Percentiles rank a stretch among this genome's conserved stretches.
Conservation (phyloP, 768 basidiomycete genomes). For the Rhizopogon rudus region DNA sequence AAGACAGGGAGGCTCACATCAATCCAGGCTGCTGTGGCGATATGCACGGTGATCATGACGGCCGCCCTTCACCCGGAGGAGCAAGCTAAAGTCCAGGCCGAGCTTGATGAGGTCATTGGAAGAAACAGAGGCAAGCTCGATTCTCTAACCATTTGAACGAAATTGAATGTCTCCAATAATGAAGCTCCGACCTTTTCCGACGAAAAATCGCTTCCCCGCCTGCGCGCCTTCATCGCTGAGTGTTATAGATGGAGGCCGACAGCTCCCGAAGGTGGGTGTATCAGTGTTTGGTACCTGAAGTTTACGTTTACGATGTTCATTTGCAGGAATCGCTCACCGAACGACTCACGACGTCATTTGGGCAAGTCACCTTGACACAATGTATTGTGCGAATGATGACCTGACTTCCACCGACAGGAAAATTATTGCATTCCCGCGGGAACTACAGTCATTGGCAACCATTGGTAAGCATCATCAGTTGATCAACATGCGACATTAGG, state of each 20-base stretch:
- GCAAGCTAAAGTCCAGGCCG: conserved; percentile 44
- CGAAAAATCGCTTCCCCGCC: conserved; percentile 20
- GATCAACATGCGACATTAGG: no score
- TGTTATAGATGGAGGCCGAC: conserved; percentile 30
- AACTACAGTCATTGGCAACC: conserved; percentile 11
- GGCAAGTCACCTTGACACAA: neutral
- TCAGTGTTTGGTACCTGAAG: neutral
- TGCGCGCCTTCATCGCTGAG: conserved; percentile 31
- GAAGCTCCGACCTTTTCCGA: conserved; percentile 33
- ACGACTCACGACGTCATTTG: conserved; percentile 14
- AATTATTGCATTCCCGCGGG: conserved; percentile 16
- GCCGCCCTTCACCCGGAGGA: conserved; percentile 45
- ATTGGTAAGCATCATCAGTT: conserved; percentile 6
- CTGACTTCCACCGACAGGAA: neutral
- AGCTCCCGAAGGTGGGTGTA: conserved; percentile 13
- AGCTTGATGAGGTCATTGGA: conserved; percentile 47
- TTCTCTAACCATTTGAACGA: neutral
- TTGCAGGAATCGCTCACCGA: conserved; percentile 8
- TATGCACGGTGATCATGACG: conserved; percentile 43
- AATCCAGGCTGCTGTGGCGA: conserved; percentile 40
- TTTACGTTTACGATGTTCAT: neutral
- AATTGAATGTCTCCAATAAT: neutral
- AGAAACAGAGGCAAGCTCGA: conserved; percentile 10
- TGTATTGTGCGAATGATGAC: neutral
- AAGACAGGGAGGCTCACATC: neutral